These are phyloP conservation scores for Hyaloscypha bicolor DNA, from an alignment of 495 filamentous ascomycete species.

Conservation along the genomic window DNA sequence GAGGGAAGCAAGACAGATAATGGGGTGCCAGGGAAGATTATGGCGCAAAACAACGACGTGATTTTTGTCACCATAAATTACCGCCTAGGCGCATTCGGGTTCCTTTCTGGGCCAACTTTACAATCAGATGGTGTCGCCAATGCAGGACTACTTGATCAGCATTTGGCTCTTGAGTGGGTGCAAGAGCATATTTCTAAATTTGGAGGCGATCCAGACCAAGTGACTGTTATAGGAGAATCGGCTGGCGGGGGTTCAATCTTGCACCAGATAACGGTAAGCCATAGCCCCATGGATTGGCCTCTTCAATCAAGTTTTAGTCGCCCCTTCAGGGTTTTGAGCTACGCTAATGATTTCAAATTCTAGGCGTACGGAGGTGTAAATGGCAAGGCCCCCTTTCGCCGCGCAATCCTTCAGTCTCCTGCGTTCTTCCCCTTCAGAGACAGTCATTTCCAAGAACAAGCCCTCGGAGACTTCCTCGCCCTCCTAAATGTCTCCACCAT, in stretches of 20 bases:
- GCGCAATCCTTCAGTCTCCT: conserved; percentile 35
- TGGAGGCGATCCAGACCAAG: conserved; percentile 63
- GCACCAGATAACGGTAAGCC: conserved; percentile 57
- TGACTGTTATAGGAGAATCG: conserved; percentile 75
- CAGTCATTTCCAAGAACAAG: conserved; percentile 24
- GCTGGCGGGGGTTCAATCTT: conserved; percentile 68
- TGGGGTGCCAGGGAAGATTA: background rate
- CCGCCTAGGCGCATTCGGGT: background rate
- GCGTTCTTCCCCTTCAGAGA: conserved; percentile 20
- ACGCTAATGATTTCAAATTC: too few species aligned
- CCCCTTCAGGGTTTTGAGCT: too few species aligned
- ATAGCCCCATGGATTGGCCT: too few species aligned
- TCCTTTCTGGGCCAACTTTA: background rate
- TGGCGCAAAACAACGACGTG: background rate
- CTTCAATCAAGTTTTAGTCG: too few species aligned
- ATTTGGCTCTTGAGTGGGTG: conserved; percentile 73
- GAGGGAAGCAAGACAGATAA: background rate
- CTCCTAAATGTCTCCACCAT: conserved; percentile 42
- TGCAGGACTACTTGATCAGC: conserved; percentile 67
- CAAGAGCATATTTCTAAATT: conserved; percentile 68
- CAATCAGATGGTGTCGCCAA: conserved; percentile 42
- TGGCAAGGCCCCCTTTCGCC: conserved; percentile 20
- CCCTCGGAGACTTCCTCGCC: conserved; percentile 23
- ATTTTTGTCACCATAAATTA: background rate
- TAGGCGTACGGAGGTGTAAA: conserved; percentile 45